phyloP scores from a whole-genome alignment of 176 grass and related monocot species.

The Sorghum bicolor region DNA sequence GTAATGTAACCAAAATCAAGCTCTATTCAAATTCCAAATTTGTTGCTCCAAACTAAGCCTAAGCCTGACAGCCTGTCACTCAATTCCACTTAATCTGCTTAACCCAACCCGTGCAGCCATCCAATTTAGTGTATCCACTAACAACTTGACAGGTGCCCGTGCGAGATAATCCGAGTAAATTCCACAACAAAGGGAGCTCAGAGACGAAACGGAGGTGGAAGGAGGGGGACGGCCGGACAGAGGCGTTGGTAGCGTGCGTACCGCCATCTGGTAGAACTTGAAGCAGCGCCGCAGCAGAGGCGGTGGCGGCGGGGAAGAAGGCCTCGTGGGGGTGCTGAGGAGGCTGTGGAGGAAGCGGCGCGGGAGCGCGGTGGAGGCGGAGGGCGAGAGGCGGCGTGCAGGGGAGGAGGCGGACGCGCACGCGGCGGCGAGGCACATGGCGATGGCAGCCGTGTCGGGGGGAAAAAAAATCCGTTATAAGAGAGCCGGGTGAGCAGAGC shows the following conservation, averaged over 20 bases:
- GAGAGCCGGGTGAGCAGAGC: not conserved
- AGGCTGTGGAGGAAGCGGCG: constrained; percentile 37
- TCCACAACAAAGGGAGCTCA: not conserved
- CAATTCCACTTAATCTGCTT: not conserved
- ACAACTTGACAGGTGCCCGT: not conserved
- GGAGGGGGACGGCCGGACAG: not conserved
- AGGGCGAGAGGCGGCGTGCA: constrained; percentile 21
- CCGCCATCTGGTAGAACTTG: constrained; percentile 48
- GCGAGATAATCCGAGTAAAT: not conserved
- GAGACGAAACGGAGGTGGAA: not conserved
- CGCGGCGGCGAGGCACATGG: constrained; percentile 41
- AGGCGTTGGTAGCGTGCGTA: constrained; percentile 3
- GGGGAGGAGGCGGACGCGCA: not conserved
- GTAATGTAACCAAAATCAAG: not conserved
- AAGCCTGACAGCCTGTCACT: too few relatives aligned
- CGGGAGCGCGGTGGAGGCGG: constrained; percentile 5
- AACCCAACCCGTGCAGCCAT: not conserved
- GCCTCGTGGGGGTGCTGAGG: not conserved
- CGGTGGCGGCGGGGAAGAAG: not conserved
- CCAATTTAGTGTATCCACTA: not conserved
- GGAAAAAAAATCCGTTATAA: constrained; percentile 3
- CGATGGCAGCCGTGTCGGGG: too few relatives aligned
- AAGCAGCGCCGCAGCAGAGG: constrained; percentile 9
- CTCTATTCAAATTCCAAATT: not conserved
- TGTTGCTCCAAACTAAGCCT: not conserved